These are phyloP conservation scores for Fistulinella prunicolor DNA, from an alignment of 768 basidiomycete species.

Conservation along the genomic window DNA sequence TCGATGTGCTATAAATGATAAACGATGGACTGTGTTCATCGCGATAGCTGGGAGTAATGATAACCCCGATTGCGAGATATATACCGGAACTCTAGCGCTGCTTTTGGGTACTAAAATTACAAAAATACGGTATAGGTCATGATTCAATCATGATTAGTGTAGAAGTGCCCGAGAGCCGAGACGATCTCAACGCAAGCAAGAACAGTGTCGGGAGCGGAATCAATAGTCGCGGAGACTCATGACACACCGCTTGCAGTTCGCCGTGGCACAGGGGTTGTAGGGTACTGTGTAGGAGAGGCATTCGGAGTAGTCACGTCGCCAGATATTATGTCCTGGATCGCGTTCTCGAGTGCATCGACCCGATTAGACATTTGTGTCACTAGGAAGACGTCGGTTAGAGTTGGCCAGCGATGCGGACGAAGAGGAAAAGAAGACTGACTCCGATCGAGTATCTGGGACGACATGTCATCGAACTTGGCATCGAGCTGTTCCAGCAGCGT, in stretches of 20 bases:
- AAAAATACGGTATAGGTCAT: constrained; percentile 7
- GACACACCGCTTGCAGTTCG: constrained; percentile 40
- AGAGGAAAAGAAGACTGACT: constrained; percentile 47
- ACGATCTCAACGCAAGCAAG: constrained; percentile 15
- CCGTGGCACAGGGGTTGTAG: constrained; percentile 35
- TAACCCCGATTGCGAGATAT: too few relatives aligned
- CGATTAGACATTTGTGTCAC: constrained; percentile 93
- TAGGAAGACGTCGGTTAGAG: constrained; percentile 31
- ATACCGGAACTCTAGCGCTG: not conserved
- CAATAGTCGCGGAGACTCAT: constrained; percentile 14
- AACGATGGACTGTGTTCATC: too few relatives aligned
- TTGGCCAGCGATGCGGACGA: not conserved
- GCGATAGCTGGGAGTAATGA: too few relatives aligned
- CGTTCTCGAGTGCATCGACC: constrained; percentile 84
- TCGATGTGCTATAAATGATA: too few relatives aligned
- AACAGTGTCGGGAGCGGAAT: constrained; percentile 6
- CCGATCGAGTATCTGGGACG: constrained; percentile 78
- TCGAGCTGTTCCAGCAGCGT: constrained; percentile 87
- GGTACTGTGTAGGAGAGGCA: constrained; percentile 53
- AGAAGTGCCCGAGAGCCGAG: constrained; percentile 10
- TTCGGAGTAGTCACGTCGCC: constrained; percentile 53
- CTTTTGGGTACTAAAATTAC: constrained; percentile 10
- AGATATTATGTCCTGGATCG: constrained; percentile 91
- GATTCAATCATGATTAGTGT: constrained; percentile 17
- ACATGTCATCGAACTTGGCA: constrained; percentile 90